Conservation (phyloP, 345 rosid genomes). For the Hypericum perforatum region DNA sequence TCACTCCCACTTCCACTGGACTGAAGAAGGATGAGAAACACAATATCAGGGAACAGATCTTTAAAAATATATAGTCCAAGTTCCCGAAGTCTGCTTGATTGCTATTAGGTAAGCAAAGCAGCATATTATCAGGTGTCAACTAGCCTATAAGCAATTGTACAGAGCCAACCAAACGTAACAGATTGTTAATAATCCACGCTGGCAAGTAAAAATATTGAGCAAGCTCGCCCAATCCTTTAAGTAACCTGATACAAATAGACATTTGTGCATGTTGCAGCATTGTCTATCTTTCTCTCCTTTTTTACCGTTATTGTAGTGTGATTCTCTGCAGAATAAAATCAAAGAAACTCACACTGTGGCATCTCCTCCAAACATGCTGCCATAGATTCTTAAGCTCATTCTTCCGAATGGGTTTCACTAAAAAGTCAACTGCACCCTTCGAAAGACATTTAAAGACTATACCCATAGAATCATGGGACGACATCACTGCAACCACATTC, state of each 20-base stretch:
- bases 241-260: conserved; percentile 1
- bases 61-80: not conserved
- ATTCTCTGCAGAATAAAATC: conserved; percentile 10
- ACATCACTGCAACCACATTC: conserved; percentile 57
- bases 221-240: no score
- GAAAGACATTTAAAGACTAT: conserved; percentile 78
- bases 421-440: conserved; percentile 76
- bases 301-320: not conserved
- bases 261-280: not conserved
- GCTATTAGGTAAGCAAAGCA: not conserved
- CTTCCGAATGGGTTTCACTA: conserved; percentile 77
- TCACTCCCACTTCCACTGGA: conserved; percentile 69
- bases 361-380: conserved; percentile 87
- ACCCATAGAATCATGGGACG: conserved; percentile 71
- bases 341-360: conserved; percentile 54
- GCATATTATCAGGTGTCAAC: not conserved
- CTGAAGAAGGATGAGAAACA: conserved; percentile 31
- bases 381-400: conserved; percentile 76
- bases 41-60: conserved; percentile 4
- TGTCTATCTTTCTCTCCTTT: not conserved
- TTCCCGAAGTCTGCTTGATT: conserved; percentile 8
- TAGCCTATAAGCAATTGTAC: not conserved
- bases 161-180: not conserved
- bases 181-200: no score
- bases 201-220: no score